Conservation (phyloP, 768 basidiomycete genomes). For the Hericium erinaceus region DNA sequence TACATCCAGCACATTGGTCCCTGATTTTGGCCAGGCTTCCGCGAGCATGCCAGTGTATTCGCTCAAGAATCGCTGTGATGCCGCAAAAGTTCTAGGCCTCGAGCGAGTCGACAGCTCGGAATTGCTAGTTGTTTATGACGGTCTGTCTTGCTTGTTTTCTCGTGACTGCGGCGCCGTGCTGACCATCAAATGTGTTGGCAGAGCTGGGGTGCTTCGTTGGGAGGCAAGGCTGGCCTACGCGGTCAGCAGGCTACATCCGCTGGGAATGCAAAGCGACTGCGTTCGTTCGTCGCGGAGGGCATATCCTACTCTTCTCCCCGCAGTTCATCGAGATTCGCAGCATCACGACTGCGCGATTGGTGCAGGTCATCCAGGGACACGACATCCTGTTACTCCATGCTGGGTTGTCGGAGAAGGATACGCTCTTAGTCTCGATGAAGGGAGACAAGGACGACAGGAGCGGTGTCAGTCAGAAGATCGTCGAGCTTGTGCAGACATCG, state of each 20-base stretch:
- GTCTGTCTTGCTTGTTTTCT: constrained; percentile 29
- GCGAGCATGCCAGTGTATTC: constrained; percentile 26
- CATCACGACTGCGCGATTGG: constrained; percentile 51
- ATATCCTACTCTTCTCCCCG: constrained; percentile 65
- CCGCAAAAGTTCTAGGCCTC: constrained; percentile 57
- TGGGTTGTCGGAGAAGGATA: constrained; percentile 32
- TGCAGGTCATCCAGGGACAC: constrained; percentile 72
- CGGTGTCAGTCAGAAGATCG: constrained; percentile 51
- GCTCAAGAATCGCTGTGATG: constrained; percentile 52
- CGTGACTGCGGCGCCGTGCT: neutral
- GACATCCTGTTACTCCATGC: constrained; percentile 61
- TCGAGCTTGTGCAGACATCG: constrained; percentile 62
- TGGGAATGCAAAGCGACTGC: constrained; percentile 69
- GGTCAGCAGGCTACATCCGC: constrained; percentile 53
- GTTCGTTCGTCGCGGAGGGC: constrained; percentile 49
- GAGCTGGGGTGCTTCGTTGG: constrained; percentile 73
- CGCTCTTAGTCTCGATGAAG: constrained; percentile 55
- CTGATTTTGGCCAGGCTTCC: constrained; percentile 43
- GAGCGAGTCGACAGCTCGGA: constrained; percentile 46
- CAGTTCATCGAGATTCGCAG: constrained; percentile 72
- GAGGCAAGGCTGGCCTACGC: constrained; percentile 55
- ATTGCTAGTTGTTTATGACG: constrained; percentile 65
- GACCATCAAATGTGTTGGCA: constrained; percentile 18
- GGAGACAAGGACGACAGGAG: constrained; percentile 48
- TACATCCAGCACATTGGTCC: constrained; percentile 40